Evolutionary conservation across 2,329 filamentous ascomycete genomes (phyloP), one percentile per base, ranked within the genome.

Genomic region (Myriosclerotinia duriaeana): DNA sequence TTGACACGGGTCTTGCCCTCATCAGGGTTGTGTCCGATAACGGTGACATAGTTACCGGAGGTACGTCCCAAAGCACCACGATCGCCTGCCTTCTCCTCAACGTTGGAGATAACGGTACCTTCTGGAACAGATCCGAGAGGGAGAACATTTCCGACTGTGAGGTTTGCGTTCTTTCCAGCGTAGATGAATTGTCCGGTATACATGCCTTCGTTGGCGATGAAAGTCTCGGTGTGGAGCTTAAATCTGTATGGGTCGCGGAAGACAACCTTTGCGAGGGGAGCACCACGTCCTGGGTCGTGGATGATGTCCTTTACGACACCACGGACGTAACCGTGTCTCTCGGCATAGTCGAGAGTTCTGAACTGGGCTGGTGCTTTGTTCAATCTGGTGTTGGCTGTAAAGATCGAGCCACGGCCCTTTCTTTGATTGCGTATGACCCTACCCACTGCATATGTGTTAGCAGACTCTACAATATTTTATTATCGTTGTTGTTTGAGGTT

Each of bases 151-250:
- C 95, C 95, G 82, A 99, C 89, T 79, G 91, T 98, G 79, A 99
- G 88, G 75, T 90, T 86, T 78, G 95, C 95, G 85, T 97, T 95
- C 92, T 99, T 99, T 81, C 95, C 95, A 80, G 94, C 95, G 85
- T 99, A 99, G 90, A 99, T 93, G 88, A 99, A 99, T 84, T 99
- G 95, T 81, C 95, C 95, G 75, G 95, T 97, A 92, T 98, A 99
- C 93, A 98, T 97, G 86, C 95, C 95, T 87, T 98, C 95, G 85
- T 98, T 99, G 84, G 95, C 95, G 80, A 99, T 99, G 90, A 99
- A 97, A 77, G 95, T 99, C 90, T 99, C 93, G 82, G 90, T 94
- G 81, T 93, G 85, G 81, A 93, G 89, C 89, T 96, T 97, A 91
- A 92, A 98, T 83, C 89, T 88, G 90, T 99, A 99, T 78, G 95